Conservation (phyloP, 441 rosid genomes). For the Brassica hybrid region DNA sequence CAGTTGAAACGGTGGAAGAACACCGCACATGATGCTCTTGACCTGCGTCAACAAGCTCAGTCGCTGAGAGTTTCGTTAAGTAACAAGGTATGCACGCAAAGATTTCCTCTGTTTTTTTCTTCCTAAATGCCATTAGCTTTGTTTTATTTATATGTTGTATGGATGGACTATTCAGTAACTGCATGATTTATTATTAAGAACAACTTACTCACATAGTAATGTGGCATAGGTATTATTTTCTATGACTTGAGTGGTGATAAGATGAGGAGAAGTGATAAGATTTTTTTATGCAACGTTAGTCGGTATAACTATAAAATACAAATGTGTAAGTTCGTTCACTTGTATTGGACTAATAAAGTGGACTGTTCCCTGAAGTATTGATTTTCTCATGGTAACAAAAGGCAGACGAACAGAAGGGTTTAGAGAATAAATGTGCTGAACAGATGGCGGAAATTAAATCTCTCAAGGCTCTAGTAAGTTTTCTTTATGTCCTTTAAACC, state of each 20-base stretch:
- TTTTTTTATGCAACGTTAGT: conserved; percentile 8
- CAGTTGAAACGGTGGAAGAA: conserved; percentile 94
- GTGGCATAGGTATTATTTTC: conserved; percentile 15
- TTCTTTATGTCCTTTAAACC: conserved; percentile 7
- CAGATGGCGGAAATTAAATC: conserved; percentile 73
- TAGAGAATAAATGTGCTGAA: conserved; percentile 63
- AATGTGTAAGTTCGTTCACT: conserved; percentile 22
- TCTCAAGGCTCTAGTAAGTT: conserved; percentile 66
- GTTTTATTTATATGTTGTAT: conserved; percentile 2
- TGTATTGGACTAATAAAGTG: conserved; percentile 19
- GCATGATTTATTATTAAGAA: conserved; percentile 16
- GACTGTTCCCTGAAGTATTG: conserved; percentile 28
- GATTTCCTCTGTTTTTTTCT: conserved; percentile 22
- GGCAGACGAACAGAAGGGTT: conserved; percentile 70
- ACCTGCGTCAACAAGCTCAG: conserved; percentile 72
- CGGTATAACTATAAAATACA: background rate
- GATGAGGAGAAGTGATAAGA: conserved; percentile 20
- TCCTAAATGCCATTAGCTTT: conserved; percentile 13
- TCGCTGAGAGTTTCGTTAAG: conserved; percentile 62
- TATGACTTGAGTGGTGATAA: conserved; percentile 5
- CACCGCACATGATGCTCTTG: conserved; percentile 78
- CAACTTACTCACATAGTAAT: background rate
- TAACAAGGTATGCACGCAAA: conserved; percentile 62
- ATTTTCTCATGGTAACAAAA: conserved; percentile 50
- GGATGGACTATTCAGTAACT: conserved; percentile 13